Evolutionary conservation across 345 rosid genomes (phyloP), one percentile per base, ranked within the genome.

Genomic region (Durio zibethinus): DNA sequence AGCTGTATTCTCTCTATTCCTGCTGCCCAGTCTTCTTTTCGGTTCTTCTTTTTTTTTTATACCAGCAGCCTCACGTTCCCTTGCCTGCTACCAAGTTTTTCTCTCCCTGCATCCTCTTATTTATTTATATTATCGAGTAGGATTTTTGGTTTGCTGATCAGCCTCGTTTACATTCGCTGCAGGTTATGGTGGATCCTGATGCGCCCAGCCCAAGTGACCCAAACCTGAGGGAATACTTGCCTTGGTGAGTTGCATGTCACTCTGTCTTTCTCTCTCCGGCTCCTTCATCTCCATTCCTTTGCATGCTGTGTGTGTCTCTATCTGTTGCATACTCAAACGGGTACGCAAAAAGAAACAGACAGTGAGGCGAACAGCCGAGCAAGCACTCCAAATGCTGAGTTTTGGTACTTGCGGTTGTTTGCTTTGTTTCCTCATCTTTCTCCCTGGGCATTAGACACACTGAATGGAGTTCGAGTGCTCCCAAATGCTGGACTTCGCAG

Each of bases 101-200:
- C 40, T 33, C 3, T n/a, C 64, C 9, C 21, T 52, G 56, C 21
- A 20, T n/a, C n/a, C n/a, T n/a, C n/a, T n/a, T n/a, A n/a, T 15
- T 7, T 33, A 4, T 33, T 1, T 33, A 33, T 2, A 21, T 25
- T 14, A 60, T 60, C 4, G 40, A 61, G 40, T 31, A 6, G n/a
- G 66, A 11, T 15, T 70, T 38, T 40, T 60, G 48, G 53, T 35
- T 35, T 62, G 71, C 48, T 40, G 42, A 15, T 72, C 25, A 73
- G 7, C 53, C 5, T 31, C 40, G n/a, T n/a, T n/a, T n/a, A n/a
- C 77, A 75, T 61, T 61, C 31, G 10, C 8, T 76, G 73, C 80
- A 91, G 91, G 89, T 88, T 27, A 87, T 91, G 95, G 91, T 89
- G 40, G 95, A 91, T 75, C 93, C 95, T 38, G 93, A 91, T 78